These are phyloP conservation scores for Biscutella laevigata DNA, from an alignment of 441 rosid species.

Conservation along the genomic window DNA sequence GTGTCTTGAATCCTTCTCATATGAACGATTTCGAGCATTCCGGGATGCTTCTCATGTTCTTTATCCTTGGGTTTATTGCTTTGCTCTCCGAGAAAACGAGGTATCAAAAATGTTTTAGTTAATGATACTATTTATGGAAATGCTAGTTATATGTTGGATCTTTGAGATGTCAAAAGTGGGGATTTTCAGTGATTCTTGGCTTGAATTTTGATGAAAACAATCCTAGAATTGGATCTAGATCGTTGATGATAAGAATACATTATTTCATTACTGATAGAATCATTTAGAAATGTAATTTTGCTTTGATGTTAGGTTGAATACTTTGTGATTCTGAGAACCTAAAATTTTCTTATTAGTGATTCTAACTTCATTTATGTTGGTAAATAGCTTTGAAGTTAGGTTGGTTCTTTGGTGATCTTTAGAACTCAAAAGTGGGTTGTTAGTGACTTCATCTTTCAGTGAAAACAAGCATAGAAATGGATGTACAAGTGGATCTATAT, in stretches of 20 bases:
- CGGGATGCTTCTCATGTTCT: conserved; percentile 96
- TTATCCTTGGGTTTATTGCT: conserved; percentile 58
- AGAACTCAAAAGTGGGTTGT: background rate
- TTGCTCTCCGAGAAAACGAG: conserved; percentile 75
- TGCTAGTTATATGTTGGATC: background rate
- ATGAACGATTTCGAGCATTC: conserved; percentile 91
- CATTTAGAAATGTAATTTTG: background rate
- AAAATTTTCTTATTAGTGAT: background rate
- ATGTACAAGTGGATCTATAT: background rate
- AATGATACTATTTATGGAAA: background rate
- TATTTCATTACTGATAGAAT: background rate
- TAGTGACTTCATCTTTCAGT: background rate
- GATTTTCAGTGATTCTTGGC: background rate
- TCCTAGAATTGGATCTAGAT: background rate
- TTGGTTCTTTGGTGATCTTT: background rate
- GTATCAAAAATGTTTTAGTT: conserved; percentile 24
- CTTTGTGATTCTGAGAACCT: background rate
- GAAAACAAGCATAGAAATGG: background rate
- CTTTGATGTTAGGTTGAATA: background rate
- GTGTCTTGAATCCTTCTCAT: conserved; percentile 77
- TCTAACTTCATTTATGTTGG: background rate
- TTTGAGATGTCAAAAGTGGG: background rate
- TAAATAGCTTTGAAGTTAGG: background rate
- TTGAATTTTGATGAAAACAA: background rate
- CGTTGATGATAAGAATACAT: background rate